These are phyloP conservation scores for Cenchrus purpureus DNA, from an alignment of 176 grass and related monocot species.

Conservation along the genomic window DNA sequence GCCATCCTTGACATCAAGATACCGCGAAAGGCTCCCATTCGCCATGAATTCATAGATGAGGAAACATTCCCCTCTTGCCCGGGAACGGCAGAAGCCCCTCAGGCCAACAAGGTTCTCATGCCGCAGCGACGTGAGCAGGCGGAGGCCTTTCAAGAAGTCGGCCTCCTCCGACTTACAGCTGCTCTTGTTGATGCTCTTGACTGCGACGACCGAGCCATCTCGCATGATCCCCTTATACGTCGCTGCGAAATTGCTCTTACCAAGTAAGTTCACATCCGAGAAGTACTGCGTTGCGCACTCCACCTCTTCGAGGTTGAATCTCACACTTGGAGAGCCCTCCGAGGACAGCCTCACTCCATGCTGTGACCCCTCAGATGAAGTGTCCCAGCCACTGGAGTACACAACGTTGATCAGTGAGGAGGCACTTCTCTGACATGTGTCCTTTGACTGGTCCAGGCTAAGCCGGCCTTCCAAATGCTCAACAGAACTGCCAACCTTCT, in stretches of 20 bases:
- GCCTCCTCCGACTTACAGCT: constrained; percentile 80
- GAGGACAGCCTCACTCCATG: constrained; percentile 43
- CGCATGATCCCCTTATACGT: constrained; percentile 66
- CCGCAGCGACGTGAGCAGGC: constrained; percentile 51
- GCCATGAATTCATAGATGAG: constrained; percentile 79
- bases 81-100: constrained; percentile 73
- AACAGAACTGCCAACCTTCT: constrained; percentile 65
- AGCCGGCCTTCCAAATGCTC: constrained; percentile 60
- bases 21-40: constrained; percentile 61
- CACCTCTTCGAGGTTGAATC: constrained; percentile 79
- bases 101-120: constrained; percentile 79
- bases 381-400: constrained; percentile 68
- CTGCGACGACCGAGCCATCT: constrained; percentile 55
- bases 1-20: constrained; percentile 58
- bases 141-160: constrained; percentile 70
- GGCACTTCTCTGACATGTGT: constrained; percentile 48
- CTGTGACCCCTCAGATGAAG: constrained; percentile 48
- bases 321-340: constrained; percentile 63
- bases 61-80: constrained; percentile 76
- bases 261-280: constrained; percentile 59
- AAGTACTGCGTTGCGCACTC: constrained; percentile 85
- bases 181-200: constrained; percentile 84
- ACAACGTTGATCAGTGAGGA: constrained; percentile 58
- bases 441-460: constrained; percentile 56
- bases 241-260: constrained; percentile 62